Evolutionary conservation across 805 yeast genomes (phyloP).

Genomic region (Candida verbasci): DNA sequence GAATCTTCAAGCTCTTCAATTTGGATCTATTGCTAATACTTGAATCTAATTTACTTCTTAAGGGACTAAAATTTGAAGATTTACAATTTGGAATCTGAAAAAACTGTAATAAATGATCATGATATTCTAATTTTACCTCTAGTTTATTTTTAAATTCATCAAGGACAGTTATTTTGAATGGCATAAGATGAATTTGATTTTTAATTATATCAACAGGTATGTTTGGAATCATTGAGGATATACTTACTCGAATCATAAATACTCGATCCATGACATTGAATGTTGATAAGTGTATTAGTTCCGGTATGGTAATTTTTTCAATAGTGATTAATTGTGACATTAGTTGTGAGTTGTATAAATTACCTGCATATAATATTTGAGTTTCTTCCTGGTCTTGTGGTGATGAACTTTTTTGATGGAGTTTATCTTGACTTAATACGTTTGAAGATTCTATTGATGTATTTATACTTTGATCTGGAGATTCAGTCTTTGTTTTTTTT

Average conservation of each 20-base stretch:
- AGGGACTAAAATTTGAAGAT: constrained; percentile 8
- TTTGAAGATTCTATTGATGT: too few relatives aligned
- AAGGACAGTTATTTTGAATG: constrained; percentile 18
- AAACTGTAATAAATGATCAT: constrained; percentile 22
- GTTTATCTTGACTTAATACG: too few relatives aligned
- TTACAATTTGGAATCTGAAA: constrained; percentile 10
- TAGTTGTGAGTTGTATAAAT: neutral
- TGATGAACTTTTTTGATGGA: too few relatives aligned
- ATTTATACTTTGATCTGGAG: too few relatives aligned
- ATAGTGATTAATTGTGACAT: neutral
- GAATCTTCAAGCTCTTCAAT: too few relatives aligned
- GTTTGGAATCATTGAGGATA: too few relatives aligned
- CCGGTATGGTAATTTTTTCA: too few relatives aligned
- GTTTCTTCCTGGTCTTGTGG: too few relatives aligned
- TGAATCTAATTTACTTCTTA: too few relatives aligned
- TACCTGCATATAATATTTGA: too few relatives aligned
- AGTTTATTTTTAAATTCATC: constrained; percentile 9
- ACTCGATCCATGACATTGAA: neutral
- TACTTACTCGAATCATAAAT: neutral
- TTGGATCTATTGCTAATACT: too few relatives aligned
- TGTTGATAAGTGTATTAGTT: neutral
- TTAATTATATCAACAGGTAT: neutral
- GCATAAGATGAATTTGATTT: constrained; percentile 24
- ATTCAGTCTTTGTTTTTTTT: too few relatives aligned
- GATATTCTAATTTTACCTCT: constrained; percentile 18